These are phyloP conservation scores for Colletotrichum cordylinicola DNA, from an alignment of 2,329 filamentous ascomycete species.

Conservation along the genomic window DNA sequence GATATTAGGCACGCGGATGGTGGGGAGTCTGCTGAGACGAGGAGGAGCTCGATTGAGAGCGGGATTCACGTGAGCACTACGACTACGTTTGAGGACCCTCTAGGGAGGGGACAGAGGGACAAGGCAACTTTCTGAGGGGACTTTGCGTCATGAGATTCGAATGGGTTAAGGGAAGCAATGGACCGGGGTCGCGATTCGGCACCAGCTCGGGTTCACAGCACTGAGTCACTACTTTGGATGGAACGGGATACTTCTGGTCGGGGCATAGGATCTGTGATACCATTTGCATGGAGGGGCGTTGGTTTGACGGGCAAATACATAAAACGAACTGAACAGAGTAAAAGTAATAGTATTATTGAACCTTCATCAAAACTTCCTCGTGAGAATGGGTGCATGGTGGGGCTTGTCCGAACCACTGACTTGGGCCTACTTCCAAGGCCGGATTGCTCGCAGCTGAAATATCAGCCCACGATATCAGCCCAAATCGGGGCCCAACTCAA, in stretches of 20 bases:
- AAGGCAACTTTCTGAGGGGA: background rate
- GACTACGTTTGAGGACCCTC: slow-evolving; percentile 8
- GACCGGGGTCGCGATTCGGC: background rate
- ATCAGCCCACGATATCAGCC: background rate
- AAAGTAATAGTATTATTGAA: background rate
- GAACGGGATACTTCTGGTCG: background rate
- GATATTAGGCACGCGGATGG: slow-evolving; percentile 26
- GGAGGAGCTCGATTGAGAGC: slow-evolving; percentile 9
- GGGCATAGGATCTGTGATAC: background rate
- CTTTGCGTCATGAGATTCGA: background rate
- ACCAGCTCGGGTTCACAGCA: background rate
- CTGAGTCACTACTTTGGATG: background rate
- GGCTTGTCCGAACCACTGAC: background rate
- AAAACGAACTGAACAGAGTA: background rate
- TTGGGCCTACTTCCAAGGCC: background rate
- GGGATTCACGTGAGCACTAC: slow-evolving; percentile 25
- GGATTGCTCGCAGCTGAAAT: background rate
- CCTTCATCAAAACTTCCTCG: background rate
- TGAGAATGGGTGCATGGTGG: background rate
- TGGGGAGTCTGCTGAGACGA: background rate
- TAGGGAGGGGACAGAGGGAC: background rate
- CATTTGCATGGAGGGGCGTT: background rate
- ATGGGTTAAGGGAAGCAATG: background rate
- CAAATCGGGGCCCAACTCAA: background rate
- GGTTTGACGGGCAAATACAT: background rate